phyloP scores from a whole-genome alignment of 1,284 basidiomycete species.

The Wallemia mellicola region DNA sequence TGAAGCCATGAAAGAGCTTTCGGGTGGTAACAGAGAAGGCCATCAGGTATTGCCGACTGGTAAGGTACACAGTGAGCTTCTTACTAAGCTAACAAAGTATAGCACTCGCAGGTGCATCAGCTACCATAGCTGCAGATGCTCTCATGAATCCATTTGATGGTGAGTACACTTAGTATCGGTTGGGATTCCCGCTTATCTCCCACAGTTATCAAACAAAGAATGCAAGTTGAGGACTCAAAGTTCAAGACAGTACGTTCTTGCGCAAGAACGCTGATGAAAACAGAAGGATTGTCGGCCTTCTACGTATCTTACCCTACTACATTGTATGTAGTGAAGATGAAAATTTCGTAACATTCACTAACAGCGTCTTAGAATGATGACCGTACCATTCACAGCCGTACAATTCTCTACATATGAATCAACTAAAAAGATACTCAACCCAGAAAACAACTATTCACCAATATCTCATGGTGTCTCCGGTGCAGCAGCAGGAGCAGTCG shows the following conservation, averaged over 20 bases:
- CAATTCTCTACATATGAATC: conserved; percentile 95
- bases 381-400: conserved; percentile 89
- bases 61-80: not conserved
- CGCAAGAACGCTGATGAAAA: conserved; percentile 49
- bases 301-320: conserved; percentile 98
- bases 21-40: conserved; percentile 30
- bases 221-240: conserved; percentile 82
- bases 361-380: conserved; percentile 30
- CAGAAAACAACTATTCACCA: conserved; percentile 60
- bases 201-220: conserved; percentile 89
- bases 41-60: conserved; percentile 26
- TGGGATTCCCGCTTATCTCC: conserved; percentile 4
- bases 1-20: conserved; percentile 23
- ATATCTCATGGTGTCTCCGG: conserved; percentile 69
- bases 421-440: conserved; percentile 63
- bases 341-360: not conserved
- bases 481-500: conserved; percentile 71
- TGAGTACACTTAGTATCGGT: conserved; percentile 17
- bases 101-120: conserved; percentile 78
- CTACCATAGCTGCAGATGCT: conserved; percentile 83
- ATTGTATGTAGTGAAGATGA: conserved; percentile 15
- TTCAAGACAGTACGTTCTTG: conserved; percentile 59
- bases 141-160: conserved; percentile 99
- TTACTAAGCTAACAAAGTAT: not conserved
- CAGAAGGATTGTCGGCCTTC: conserved; percentile 70